Evolutionary conservation across 2,329 filamentous ascomycete genomes (phyloP).

Genomic region (Aureobasidium uvarum): DNA sequence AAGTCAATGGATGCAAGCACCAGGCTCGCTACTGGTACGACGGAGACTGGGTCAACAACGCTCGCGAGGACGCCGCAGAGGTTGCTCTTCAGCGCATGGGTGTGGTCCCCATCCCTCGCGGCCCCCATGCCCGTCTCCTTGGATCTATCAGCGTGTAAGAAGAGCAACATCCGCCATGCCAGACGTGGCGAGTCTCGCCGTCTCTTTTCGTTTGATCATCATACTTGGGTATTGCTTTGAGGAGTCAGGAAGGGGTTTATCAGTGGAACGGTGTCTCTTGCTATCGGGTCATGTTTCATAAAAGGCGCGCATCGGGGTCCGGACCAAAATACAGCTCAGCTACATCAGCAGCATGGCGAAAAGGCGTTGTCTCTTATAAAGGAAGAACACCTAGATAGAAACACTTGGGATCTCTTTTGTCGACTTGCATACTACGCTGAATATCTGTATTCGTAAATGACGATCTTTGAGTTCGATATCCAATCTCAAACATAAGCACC

Average conservation of each 20-base stretch:
- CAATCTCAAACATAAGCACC: background rate
- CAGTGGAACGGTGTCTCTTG: slow-evolving; percentile 2
- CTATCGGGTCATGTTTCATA: slow-evolving; percentile 17
- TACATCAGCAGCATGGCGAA: slow-evolving; percentile 25
- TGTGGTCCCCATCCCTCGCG: slow-evolving; percentile 21
- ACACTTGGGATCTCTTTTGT: slow-evolving; percentile 21
- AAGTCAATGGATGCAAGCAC: slow-evolving; percentile 63
- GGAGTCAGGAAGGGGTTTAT: slow-evolving; percentile 6
- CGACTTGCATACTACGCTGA: background rate
- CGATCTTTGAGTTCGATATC: background rate
- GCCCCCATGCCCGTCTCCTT: slow-evolving; percentile 9
- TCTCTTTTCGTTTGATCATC: slow-evolving; percentile 6
- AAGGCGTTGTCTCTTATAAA: slow-evolving; percentile 17
- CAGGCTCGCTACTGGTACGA: slow-evolving; percentile 89
- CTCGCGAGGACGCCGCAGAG: slow-evolving; percentile 88
- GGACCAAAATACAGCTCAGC: slow-evolving; percentile 18
- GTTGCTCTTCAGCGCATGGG: slow-evolving; percentile 60
- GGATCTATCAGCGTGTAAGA: slow-evolving; percentile 19
- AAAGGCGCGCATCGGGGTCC: slow-evolving; percentile 20
- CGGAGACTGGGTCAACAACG: slow-evolving; percentile 81
- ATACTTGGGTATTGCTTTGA: slow-evolving; percentile 12
- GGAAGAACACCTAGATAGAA: slow-evolving; percentile 5
- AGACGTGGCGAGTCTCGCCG: background rate
- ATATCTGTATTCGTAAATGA: background rate
- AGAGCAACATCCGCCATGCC: background rate